Conservation (phyloP, 495 filamentous ascomycete species). For the Annulohypoxylon bovei region DNA sequence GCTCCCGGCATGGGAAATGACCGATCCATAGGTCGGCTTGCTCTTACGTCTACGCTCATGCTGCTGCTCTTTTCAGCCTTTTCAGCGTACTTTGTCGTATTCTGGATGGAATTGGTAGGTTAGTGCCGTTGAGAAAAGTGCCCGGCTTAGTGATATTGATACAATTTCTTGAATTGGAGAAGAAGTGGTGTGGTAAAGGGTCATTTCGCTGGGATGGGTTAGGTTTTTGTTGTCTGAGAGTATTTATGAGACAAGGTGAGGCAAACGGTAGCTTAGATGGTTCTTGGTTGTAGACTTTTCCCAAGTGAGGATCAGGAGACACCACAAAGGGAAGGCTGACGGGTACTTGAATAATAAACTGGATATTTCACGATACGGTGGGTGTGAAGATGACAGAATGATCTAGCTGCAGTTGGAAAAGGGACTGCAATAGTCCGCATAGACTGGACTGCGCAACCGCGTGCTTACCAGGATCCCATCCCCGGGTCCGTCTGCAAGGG, state of each 20-base stretch:
- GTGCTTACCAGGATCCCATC: conserved; percentile 41
- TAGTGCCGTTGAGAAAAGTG: conserved; percentile 20
- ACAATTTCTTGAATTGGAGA: conserved; percentile 29
- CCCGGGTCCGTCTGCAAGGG: conserved; percentile 40
- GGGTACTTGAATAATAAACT: conserved; percentile 30
- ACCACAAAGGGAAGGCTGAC: conserved; percentile 38
- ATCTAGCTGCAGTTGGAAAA: conserved; percentile 17
- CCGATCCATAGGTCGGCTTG: conserved; percentile 35
- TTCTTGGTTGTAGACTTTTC: conserved; percentile 35
- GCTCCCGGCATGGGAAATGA: conserved; percentile 44
- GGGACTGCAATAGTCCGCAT: neutral
- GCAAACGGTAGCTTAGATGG: conserved; percentile 32
- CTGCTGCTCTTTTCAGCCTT: neutral
- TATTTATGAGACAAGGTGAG: conserved; percentile 42
- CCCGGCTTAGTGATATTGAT: conserved; percentile 26
- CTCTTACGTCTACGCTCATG: conserved; percentile 38
- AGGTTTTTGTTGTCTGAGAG: conserved; percentile 40
- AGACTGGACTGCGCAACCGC: conserved; percentile 22
- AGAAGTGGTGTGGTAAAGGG: conserved; percentile 32
- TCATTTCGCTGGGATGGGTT: conserved; percentile 37
- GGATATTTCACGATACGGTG: conserved; percentile 21
- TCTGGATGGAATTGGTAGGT: conserved; percentile 38
- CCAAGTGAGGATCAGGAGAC: conserved; percentile 38
- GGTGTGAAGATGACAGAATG: conserved; percentile 33
- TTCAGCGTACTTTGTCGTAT: conserved; percentile 31